Base-by-base conservation (phyloP, 371 early-diverging fungal species). In the Capniomyces stellatus region DNA sequence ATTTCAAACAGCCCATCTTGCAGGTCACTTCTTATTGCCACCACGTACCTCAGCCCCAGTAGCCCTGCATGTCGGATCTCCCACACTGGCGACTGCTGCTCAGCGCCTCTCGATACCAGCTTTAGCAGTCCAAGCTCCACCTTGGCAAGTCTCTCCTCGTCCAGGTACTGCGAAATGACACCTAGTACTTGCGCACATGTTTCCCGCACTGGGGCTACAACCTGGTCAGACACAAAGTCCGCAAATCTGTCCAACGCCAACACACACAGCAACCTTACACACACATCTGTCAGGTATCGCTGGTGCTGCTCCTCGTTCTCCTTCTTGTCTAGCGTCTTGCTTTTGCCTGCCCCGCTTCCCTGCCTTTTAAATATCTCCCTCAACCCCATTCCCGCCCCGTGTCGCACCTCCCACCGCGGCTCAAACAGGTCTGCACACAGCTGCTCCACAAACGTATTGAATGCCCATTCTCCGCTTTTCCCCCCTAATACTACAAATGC, bases 181-280 rank as follows among this genome's bases (percentile, higher is more conserved):
- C 92, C 92, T 1, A 97, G 65, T 1, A 91, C 82, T 61, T 94
- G 92, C 1, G 94, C 89, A 54, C 90, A 89, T 0, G 93, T 93
- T 61, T 97, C 97, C 47, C 95, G 77, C 3, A 97, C 95, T 15
- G 97, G 97, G 10, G 89, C 86, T 22, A 91, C 89, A 0, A 89
- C 92, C 63, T 86, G 87, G 64, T 95, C 96, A 8, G 89, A 85
- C 8, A 92, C 88, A 67, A 91, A 97, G 69, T 97, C 98, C 3
- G 89, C 88, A 64, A 97, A 97, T 25, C 93, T 78, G 66, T 97
- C 98, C 42, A 93, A 71, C 0, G 88, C 81, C 60, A 97, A 84
- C 6, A 97, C 92, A 62, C 92, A 89, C 24, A 93, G 60, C 24
- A 97, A 70, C 3, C 92, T 78, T 40, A 92, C 81, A 0, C 84